phyloP scores from a whole-genome alignment of 371 early-diverging fungal species.

The Mortierella sp. region DNA sequence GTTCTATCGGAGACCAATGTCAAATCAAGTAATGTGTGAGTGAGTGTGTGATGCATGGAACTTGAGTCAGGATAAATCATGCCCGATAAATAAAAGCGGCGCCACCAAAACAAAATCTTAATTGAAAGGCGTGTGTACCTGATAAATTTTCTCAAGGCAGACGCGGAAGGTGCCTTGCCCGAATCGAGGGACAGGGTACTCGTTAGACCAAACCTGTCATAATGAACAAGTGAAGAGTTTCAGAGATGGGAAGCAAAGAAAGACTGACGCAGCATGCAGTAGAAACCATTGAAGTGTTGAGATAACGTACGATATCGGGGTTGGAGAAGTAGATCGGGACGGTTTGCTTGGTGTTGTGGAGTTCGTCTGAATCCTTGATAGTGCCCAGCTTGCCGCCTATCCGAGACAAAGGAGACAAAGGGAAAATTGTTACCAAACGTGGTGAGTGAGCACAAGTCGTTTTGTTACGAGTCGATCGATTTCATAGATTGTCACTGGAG shows the following conservation, averaged over 20 bases:
- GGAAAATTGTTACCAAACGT: background rate
- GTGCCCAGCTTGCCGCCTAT: constrained; percentile 67
- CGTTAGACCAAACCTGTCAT: constrained; percentile 85
- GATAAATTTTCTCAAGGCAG: constrained; percentile 75
- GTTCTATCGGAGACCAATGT: constrained; percentile 30
- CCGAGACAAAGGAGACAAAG: background rate
- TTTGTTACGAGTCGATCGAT: background rate
- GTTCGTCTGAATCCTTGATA: constrained; percentile 49
- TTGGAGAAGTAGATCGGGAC: constrained; percentile 89
- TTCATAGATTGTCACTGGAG: background rate
- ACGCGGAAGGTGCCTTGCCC: constrained; percentile 87
- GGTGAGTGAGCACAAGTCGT: background rate
- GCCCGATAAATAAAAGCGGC: no score
- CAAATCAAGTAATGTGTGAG: background rate
- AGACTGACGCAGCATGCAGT: background rate
- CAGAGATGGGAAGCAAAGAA: background rate
- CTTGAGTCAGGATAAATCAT: background rate
- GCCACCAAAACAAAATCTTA: background rate
- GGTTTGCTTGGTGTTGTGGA: constrained; percentile 57
- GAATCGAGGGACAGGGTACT: constrained; percentile 81
- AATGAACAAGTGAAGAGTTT: background rate
- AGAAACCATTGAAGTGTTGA: background rate
- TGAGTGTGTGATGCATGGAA: background rate
- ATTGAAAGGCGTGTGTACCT: constrained; percentile 38
- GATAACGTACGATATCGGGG: constrained; percentile 69